Percentiles rank a stretch among this genome's conserved stretches.
These are phyloP conservation scores for Penicillium simplicissimum DNA, from an alignment of 495 filamentous ascomycete genomes.

Conservation along the genomic window DNA sequence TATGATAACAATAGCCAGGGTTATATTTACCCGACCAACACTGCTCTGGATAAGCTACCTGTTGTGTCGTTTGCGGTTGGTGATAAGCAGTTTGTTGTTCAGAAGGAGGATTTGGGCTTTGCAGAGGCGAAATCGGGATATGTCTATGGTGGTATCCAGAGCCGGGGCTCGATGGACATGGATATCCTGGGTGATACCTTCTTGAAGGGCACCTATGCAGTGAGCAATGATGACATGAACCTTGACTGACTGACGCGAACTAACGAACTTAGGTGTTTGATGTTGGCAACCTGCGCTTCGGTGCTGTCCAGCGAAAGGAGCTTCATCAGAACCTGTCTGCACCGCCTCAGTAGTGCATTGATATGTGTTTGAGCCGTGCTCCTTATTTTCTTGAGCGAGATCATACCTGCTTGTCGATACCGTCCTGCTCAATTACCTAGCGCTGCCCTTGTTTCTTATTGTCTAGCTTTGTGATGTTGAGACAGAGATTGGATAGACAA, in stretches of 20 bases:
- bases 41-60: slow-evolving; percentile 60
- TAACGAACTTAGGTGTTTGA: slow-evolving; percentile 64
- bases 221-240: slow-evolving; percentile 40
- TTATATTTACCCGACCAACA: slow-evolving; percentile 62
- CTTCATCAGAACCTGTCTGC: slow-evolving; percentile 48
- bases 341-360: slow-evolving; percentile 13
- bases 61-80: slow-evolving; percentile 69
- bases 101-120: slow-evolving; percentile 72
- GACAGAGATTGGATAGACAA: too few relatives aligned
- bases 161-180: slow-evolving; percentile 62
- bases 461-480: too few relatives aligned
- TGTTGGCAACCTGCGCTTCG: slow-evolving; percentile 69
- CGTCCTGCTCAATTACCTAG: too few relatives aligned
- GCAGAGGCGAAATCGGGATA: slow-evolving; percentile 58
- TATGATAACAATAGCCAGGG: slow-evolving; percentile 68
- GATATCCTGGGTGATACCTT: slow-evolving; percentile 77
- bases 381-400: background rate
- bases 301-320: slow-evolving; percentile 65
- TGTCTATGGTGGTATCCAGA: slow-evolving; percentile 77
- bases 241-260: background rate
- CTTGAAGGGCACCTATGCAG: slow-evolving; percentile 73
- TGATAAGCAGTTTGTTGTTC: slow-evolving; percentile 61
- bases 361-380: background rate
- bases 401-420: background rate
- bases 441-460: too few relatives aligned